A percentile compares a stretch with the other conserved stretches of the same genome.
These are phyloP conservation scores for Lipomyces starkeyi DNA, from an alignment of 805 yeast species.

Conservation along the genomic window DNA sequence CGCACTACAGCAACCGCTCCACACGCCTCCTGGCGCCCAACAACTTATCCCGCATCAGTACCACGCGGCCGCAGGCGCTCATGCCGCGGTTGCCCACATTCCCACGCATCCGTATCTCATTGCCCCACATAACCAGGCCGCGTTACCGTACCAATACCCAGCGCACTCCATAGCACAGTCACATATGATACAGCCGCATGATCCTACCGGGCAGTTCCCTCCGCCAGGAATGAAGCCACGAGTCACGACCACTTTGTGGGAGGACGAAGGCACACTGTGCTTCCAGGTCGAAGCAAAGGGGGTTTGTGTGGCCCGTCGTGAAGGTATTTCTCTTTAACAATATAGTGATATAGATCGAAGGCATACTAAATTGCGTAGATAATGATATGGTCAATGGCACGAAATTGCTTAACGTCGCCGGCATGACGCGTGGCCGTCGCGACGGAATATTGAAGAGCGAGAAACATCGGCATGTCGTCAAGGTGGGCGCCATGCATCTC, in stretches of 20 bases:
- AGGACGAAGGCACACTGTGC: constrained; percentile 82
- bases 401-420: constrained; percentile 79
- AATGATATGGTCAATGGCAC: constrained; percentile 89
- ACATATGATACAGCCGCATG: constrained; percentile 26
- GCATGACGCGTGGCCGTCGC: constrained; percentile 85
- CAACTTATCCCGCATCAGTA: constrained; percentile 13
- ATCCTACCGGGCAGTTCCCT: constrained; percentile 43
- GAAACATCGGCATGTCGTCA: constrained; percentile 78
- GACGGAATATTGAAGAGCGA: constrained; percentile 87
- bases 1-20: constrained; percentile 22
- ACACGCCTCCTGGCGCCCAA: constrained; percentile 26
- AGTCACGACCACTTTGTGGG: constrained; percentile 87
- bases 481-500: constrained; percentile 84
- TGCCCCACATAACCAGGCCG: constrained; percentile 37
- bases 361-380: constrained; percentile 47
- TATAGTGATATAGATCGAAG: neutral
- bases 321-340: constrained; percentile 41
- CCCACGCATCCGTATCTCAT: constrained; percentile 26
- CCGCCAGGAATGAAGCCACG: constrained; percentile 51
- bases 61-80: constrained; percentile 11
- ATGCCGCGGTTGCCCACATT: constrained; percentile 19
- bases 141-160: constrained; percentile 42
- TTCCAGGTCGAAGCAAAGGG: constrained; percentile 85
- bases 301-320: constrained; percentile 79
- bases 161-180: constrained; percentile 34